Percentiles rank a stretch among this genome's conserved stretches.
Evolutionary conservation across 768 basidiomycete genomes (phyloP).

Genomic region (Hericium coralloides): DNA sequence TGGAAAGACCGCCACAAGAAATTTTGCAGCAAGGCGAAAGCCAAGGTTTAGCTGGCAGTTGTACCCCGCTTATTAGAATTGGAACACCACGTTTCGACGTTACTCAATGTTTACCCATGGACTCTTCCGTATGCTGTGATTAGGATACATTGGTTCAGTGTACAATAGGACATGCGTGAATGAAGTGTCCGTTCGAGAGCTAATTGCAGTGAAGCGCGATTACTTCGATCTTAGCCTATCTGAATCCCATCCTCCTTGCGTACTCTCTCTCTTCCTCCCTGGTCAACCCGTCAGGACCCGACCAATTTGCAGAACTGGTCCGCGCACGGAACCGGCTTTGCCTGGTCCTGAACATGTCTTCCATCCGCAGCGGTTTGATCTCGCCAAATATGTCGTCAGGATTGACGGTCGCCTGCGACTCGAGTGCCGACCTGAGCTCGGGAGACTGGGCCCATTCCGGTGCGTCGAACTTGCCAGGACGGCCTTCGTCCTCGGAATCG

Average conservation of each 20-base stretch:
- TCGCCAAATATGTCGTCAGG: constrained; percentile 90
- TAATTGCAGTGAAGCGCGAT: background rate
- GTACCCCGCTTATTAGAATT: no score
- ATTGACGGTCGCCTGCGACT: constrained; percentile 78
- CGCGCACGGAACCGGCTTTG: constrained; percentile 80
- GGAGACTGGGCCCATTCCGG: constrained; percentile 93
- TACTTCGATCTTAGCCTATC: constrained; percentile 12
- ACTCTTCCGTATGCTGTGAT: no score
- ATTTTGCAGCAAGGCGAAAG: constrained; percentile 15
- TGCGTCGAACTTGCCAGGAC: constrained; percentile 60
- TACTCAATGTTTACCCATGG: no score
- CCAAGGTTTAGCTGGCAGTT: no score
- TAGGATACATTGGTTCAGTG: no score
- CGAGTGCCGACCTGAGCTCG: constrained; percentile 67
- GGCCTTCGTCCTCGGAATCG: constrained; percentile 87
- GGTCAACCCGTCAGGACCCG: constrained; percentile 83
- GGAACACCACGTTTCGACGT: no score
- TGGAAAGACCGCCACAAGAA: constrained; percentile 24
- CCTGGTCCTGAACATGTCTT: constrained; percentile 79
- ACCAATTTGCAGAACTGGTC: constrained; percentile 94
- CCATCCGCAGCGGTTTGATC: constrained; percentile 82
- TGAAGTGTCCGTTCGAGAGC: no score
- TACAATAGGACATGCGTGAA: no score
- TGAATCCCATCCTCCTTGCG: constrained; percentile 85
- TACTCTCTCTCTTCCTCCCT: constrained; percentile 81